Evolutionary conservation across 495 filamentous ascomycete genomes (phyloP).

Genomic region (Alectoria sarmentosa): DNA sequence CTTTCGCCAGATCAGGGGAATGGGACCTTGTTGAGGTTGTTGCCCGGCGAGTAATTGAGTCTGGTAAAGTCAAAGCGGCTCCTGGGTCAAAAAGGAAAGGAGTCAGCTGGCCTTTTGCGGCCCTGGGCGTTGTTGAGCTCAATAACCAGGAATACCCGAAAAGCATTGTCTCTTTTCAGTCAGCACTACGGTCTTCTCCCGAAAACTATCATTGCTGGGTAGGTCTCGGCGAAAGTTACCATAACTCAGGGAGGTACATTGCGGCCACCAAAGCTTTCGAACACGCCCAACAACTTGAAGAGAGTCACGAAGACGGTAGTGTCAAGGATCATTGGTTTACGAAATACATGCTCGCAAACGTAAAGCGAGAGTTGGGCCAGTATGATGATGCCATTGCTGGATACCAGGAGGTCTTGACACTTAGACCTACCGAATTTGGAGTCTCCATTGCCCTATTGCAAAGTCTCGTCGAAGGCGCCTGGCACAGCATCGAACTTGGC

Average conservation of each 20-base stretch:
- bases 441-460: slow-evolving; percentile 82
- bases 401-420: slow-evolving; percentile 62
- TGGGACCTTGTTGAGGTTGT: slow-evolving; percentile 96
- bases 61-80: slow-evolving; percentile 77
- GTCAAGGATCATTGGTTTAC: slow-evolving; percentile 81
- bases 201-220: slow-evolving; percentile 92
- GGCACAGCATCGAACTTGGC: slow-evolving; percentile 68
- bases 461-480: slow-evolving; percentile 72
- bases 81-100: slow-evolving; percentile 88
- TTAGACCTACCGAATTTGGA: slow-evolving; percentile 68
- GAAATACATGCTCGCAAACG: slow-evolving; percentile 94
- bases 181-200: slow-evolving; percentile 76
- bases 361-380: slow-evolving; percentile 82
- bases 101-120: slow-evolving; percentile 94
- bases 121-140: slow-evolving; percentile 89
- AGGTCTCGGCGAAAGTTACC: slow-evolving; percentile 90
- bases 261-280: slow-evolving; percentile 87
- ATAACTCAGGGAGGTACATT: slow-evolving; percentile 85
- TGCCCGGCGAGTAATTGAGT: slow-evolving; percentile 84
- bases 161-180: slow-evolving; percentile 85
- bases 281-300: slow-evolving; percentile 64
- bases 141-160: slow-evolving; percentile 88
- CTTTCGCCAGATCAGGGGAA: slow-evolving; percentile 81
- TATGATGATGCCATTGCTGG: slow-evolving; percentile 73
- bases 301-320: slow-evolving; percentile 30